Conservation (phyloP, 768 basidiomycete species). For the Rhodotorula kratochvilovae region DNA sequence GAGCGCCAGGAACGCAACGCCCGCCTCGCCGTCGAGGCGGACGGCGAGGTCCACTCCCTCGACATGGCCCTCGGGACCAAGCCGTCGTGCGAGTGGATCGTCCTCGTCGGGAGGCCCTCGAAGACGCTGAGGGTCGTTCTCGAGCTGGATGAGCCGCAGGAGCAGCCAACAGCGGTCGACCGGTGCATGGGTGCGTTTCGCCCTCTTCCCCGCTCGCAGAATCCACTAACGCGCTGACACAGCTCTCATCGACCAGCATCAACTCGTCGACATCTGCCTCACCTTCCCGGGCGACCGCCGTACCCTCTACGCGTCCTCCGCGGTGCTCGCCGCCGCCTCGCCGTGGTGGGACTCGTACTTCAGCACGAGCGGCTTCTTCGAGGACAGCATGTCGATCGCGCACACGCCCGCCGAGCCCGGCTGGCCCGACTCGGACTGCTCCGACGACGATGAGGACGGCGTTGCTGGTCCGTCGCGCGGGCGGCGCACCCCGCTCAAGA, state of each 20-base stretch:
- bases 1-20: neutral
- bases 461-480: neutral
- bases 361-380: neutral
- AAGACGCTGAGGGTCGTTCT: neutral
- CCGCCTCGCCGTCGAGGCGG: neutral
- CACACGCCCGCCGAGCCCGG: neutral
- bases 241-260: conserved; percentile 3
- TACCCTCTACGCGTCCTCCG: conserved; percentile 8
- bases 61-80: neutral
- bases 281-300: conserved; percentile 3
- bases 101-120: neutral
- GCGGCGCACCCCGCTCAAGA: neutral
- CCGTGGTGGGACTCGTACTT: conserved; percentile 18
- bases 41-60: neutral
- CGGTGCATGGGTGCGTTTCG: neutral
- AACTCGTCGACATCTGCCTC: conserved; percentile 19
- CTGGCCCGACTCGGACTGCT: conserved; percentile 7
- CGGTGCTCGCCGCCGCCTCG: neutral
- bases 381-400: neutral
- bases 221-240: neutral
- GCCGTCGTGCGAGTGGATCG: neutral
- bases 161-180: neutral
- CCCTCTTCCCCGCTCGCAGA: neutral
- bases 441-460: conserved; percentile 10
- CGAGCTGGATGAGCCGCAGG: neutral